Conservation (phyloP, 2,329 filamentous ascomycete species). For the Fusarium kyushuense region DNA sequence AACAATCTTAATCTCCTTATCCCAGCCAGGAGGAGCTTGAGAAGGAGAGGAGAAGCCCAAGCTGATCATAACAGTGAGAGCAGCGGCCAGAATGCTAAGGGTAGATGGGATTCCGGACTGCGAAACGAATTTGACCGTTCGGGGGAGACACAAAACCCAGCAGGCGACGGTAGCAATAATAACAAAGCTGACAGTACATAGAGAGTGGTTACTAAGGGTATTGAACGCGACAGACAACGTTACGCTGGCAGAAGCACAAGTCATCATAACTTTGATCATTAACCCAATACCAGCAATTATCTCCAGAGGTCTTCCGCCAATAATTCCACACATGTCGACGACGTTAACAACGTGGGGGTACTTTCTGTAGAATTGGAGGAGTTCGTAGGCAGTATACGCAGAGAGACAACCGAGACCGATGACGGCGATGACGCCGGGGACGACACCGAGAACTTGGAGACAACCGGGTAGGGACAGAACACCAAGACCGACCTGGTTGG, state of each 20-base stretch:
- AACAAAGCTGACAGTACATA: conserved; percentile 74
- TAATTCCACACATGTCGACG: conserved; percentile 73
- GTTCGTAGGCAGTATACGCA: conserved; percentile 62
- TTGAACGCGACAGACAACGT: conserved; percentile 75
- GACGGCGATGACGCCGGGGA: conserved; percentile 76
- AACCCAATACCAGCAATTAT: conserved; percentile 67
- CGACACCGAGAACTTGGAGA: conserved; percentile 73
- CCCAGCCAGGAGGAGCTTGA: conserved; percentile 44
- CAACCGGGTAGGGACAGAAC: conserved; percentile 76
- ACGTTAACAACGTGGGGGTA: conserved; percentile 77
- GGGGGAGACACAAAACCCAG: conserved; percentile 71
- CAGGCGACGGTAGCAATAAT: conserved; percentile 71
- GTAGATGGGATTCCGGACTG: conserved; percentile 48
- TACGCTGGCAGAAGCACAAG: conserved; percentile 73
- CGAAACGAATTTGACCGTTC: conserved; percentile 65
- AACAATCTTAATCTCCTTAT: conserved; percentile 41
- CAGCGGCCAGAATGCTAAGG: conserved; percentile 45
- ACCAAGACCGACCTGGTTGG: conserved; percentile 49
- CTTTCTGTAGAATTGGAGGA: conserved; percentile 74
- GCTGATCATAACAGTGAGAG: conserved; percentile 50
- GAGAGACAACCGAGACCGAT: conserved; percentile 73
- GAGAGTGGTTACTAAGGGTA: conserved; percentile 68
- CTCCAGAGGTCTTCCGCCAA: conserved; percentile 51
- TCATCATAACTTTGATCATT: conserved; percentile 77
- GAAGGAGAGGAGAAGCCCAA: conserved; percentile 40